These are phyloP conservation scores for Neurospora tetrasperma DNA, from an alignment of 495 filamentous ascomycete genomes.

Conservation along the genomic window DNA sequence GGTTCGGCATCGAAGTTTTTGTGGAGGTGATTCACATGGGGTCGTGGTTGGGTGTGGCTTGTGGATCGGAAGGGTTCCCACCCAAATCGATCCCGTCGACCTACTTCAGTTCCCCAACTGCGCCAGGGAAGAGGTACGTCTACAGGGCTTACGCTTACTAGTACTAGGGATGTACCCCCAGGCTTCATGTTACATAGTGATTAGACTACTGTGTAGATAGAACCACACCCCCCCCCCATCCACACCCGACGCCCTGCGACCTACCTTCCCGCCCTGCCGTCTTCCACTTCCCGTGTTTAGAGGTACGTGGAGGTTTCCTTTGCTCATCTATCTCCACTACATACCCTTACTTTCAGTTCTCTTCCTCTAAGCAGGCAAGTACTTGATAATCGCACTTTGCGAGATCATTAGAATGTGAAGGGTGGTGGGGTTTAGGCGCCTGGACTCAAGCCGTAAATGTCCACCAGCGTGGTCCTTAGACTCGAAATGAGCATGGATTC, in stretches of 20 bases:
- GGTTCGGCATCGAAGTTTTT: constrained; percentile 23
- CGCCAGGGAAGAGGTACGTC: not conserved
- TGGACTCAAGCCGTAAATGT: not conserved
- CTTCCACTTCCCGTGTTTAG: not conserved
- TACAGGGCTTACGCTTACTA: no score
- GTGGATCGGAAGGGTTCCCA: constrained; percentile 1
- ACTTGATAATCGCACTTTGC: not conserved
- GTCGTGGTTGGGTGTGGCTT: not conserved
- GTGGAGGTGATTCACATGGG: not conserved
- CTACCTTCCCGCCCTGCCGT: not conserved
- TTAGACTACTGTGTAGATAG: not conserved
- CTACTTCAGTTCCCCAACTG: not conserved
- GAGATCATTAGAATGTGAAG: not conserved
- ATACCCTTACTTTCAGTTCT: no score
- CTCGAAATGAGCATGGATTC: not conserved
- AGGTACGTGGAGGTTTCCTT: not conserved
- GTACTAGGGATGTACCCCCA: not conserved
- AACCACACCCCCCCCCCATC: not conserved
- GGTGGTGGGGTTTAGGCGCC: not conserved
- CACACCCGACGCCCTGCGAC: not conserved
- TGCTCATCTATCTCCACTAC: not conserved
- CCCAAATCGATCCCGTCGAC: not conserved
- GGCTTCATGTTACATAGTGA: no score
- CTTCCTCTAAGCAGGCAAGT: not conserved
- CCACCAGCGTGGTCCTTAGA: not conserved